phyloP scores from a whole-genome alignment of 148 eudicot species.

The Camellia lanceoleosa region DNA sequence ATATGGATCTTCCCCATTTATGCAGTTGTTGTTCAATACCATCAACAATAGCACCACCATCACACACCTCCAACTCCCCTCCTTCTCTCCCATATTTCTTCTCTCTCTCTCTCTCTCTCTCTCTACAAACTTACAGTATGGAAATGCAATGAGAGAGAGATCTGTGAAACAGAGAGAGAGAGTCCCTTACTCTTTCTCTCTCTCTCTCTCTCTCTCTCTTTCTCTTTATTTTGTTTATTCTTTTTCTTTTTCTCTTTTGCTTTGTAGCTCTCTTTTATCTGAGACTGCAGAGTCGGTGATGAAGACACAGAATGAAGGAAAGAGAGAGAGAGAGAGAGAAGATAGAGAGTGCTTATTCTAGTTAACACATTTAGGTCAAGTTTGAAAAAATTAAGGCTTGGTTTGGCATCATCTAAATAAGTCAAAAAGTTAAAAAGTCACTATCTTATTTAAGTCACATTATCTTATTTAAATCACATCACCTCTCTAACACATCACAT shows the following conservation, averaged over 20 bases:
- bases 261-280: not conserved
- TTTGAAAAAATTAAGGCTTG: too few relatives aligned
- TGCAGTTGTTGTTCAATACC: not conserved
- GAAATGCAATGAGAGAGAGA: constrained; percentile 5
- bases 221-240: not conserved
- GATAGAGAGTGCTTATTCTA: too few relatives aligned
- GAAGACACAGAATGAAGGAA: not conserved
- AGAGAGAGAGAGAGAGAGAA: not conserved
- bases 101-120: constrained; percentile 15
- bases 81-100: constrained; percentile 6
- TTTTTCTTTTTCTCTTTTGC: not conserved
- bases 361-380: too few relatives aligned
- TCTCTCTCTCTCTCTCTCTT: not conserved
- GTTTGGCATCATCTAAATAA: too few relatives aligned
- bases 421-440: too few relatives aligned
- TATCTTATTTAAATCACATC: too few relatives aligned
- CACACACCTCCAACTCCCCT: constrained; percentile 2
- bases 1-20: constrained; percentile 31
- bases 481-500: too few relatives aligned
- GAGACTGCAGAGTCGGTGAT: not conserved
- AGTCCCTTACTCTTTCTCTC: not conserved
- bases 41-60: not conserved
- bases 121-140: too few relatives aligned
- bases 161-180: not conserved
- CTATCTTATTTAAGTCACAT: too few relatives aligned